Conservation (phyloP, 2,329 filamentous ascomycete species). For the Atkinsonella hypoxylon region DNA sequence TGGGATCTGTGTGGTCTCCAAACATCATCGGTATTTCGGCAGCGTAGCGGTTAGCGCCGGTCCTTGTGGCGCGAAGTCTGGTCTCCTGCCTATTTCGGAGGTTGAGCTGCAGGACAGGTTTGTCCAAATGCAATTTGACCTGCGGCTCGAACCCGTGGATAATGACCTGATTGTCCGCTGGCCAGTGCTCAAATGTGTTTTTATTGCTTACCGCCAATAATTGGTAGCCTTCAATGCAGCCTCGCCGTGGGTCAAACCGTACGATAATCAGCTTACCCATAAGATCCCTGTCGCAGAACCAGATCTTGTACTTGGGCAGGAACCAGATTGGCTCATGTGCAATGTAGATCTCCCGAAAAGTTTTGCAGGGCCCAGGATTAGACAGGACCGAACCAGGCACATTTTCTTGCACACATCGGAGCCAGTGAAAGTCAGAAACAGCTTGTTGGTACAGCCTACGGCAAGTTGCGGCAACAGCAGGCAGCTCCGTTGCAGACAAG, state of each 20-base stretch:
- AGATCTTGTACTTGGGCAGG: conserved; percentile 64
- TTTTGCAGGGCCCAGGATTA: conserved; percentile 44
- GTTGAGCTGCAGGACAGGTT: conserved; percentile 52
- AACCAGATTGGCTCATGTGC: conserved; percentile 79
- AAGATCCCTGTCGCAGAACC: conserved; percentile 68
- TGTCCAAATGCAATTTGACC: conserved; percentile 61
- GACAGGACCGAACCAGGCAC: conserved; percentile 44
- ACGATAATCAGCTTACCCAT: conserved; percentile 64
- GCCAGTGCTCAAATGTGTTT: conserved; percentile 50
- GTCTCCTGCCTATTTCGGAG: conserved; percentile 13
- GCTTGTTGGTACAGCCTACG: conserved; percentile 46
- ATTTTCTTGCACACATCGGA: conserved; percentile 53
- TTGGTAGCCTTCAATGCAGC: conserved; percentile 70
- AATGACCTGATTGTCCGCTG: conserved; percentile 49
- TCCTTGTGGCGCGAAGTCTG: conserved; percentile 11
- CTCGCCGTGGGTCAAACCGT: conserved; percentile 62
- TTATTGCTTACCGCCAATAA: conserved; percentile 52
- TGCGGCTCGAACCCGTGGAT: conserved; percentile 63
- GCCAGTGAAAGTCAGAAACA: conserved; percentile 60
- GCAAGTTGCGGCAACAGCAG: conserved; percentile 47
- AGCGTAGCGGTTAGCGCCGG: conserved; percentile 28
- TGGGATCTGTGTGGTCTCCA: conserved; percentile 30
- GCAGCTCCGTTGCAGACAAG: conserved; percentile 54
- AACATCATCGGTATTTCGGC: conserved; percentile 42
- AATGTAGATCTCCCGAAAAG: conserved; percentile 60